A percentile compares a stretch with the other conserved stretches of the same genome.
Conservation (phyloP, 2,329 filamentous ascomycete genomes). For the Rasamsonia emersonii region DNA sequence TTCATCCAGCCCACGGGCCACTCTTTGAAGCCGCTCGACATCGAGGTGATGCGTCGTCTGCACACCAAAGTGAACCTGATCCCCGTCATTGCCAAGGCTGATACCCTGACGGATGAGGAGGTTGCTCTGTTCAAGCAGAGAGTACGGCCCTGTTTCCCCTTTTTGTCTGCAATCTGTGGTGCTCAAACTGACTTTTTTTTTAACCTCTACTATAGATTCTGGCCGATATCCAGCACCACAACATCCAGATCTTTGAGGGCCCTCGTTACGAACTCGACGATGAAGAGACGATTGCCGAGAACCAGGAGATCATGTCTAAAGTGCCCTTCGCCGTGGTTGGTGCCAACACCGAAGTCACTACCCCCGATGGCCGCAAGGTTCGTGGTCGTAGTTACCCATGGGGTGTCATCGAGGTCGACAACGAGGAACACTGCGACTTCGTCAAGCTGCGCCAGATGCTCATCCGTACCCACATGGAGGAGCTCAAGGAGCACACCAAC, state of each 20-base stretch:
- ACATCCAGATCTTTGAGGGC: conserved; percentile 97
- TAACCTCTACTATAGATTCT: conserved; percentile 60
- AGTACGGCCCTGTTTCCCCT: conserved; percentile 49
- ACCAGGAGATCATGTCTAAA: conserved; percentile 99
- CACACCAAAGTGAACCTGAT: conserved; percentile 99
- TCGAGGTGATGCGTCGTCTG: conserved; percentile 97
- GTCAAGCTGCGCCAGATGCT: conserved; percentile 99
- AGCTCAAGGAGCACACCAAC: conserved; percentile 99
- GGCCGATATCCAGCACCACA: conserved; percentile 91
- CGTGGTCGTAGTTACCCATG: conserved; percentile 94
- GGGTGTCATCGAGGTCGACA: conserved; percentile 98
- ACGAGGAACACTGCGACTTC: conserved; percentile 99
- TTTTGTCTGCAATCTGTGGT: background rate
- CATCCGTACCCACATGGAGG: conserved; percentile 99
- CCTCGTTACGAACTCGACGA: conserved; percentile 98
- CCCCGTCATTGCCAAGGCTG: conserved; percentile 96
- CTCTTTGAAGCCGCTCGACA: conserved; percentile 95
- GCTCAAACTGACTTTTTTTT: background rate
- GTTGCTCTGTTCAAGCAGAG: conserved; percentile 89
- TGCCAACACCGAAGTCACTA: conserved; percentile 88
- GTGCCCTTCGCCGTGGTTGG: conserved; percentile 97
- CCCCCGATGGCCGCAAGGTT: conserved; percentile 86
- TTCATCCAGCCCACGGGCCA: conserved; percentile 99
- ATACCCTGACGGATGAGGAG: conserved; percentile 96
- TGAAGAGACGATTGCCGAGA: conserved; percentile 98